Percentiles rank a stretch among this genome's conserved stretches.
Evolutionary conservation across 176 grass and related monocot species (phyloP).

Genomic region (Dactylis glomerata): DNA sequence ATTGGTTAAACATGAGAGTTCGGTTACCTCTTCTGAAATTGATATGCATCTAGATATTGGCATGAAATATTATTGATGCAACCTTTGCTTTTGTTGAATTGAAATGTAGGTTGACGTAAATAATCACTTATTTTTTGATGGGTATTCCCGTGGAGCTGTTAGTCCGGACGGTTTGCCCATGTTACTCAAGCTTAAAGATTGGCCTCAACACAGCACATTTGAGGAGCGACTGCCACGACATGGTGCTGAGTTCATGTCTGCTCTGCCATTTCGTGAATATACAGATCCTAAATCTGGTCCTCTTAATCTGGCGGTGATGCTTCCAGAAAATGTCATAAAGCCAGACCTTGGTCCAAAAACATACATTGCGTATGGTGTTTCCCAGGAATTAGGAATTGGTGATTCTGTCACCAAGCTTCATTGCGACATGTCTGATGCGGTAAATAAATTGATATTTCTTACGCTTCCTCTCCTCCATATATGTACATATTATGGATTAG

Average conservation of each 20-base stretch:
- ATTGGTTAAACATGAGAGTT: neutral
- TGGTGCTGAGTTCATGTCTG: constrained; percentile 72
- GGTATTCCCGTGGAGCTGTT: constrained; percentile 51
- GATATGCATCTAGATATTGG: neutral
- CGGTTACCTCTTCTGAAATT: neutral
- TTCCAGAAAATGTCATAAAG: constrained; percentile 52
- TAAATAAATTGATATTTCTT: constrained; percentile 26
- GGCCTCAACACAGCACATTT: constrained; percentile 54
- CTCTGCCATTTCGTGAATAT: constrained; percentile 87
- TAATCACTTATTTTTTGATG: constrained; percentile 61
- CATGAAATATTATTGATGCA: neutral
- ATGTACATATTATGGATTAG: neutral
- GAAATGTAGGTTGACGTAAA: constrained; percentile 56
- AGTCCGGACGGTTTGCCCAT: constrained; percentile 34
- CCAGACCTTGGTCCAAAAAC: constrained; percentile 83
- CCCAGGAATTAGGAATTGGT: constrained; percentile 61
- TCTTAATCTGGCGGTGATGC: constrained; percentile 70
- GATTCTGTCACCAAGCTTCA: constrained; percentile 97
- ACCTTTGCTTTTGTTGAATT: neutral
- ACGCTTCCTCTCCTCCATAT: neutral
- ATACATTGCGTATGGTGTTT: constrained; percentile 81
- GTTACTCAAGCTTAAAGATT: constrained; percentile 80
- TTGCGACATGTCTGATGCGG: constrained; percentile 83
- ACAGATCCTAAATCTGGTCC: constrained; percentile 60
- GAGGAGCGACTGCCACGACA: constrained; percentile 75